phyloP scores from a whole-genome alignment of 1,284 basidiomycete species.

The Chalciporus sp. region DNA sequence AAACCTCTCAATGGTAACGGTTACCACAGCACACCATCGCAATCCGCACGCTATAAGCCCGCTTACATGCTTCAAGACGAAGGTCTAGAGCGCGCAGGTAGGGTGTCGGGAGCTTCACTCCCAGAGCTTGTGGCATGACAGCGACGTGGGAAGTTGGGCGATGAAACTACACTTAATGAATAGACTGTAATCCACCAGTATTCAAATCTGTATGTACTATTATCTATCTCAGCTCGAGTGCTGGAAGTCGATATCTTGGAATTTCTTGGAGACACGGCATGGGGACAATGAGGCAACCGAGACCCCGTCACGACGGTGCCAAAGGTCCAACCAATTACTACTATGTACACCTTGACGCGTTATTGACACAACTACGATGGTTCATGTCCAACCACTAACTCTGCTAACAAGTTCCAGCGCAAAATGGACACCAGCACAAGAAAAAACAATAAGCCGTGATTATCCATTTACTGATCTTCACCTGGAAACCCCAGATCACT shows the following conservation, averaged over 20 bases:
- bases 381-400: slow-evolving; percentile 19
- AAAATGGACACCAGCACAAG: slow-evolving; percentile 52
- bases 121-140: slow-evolving; percentile 6
- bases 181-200: neutral
- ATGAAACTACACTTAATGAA: neutral
- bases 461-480: slow-evolving; percentile 47
- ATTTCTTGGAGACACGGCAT: neutral
- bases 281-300: neutral
- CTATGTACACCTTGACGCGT: neutral
- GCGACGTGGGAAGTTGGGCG: neutral
- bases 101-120: slow-evolving; percentile 36
- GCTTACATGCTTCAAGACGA: slow-evolving; percentile 83
- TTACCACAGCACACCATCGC: slow-evolving; percentile 3
- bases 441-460: slow-evolving; percentile 49
- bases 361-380: slow-evolving; percentile 15
- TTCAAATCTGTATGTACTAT: neutral
- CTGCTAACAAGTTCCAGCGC: slow-evolving; percentile 23
- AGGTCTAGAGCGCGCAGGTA: slow-evolving; percentile 71
- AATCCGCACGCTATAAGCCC: slow-evolving; percentile 56
- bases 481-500: slow-evolving; percentile 47
- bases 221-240: neutral
- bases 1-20: slow-evolving; percentile 4
- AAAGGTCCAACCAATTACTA: neutral
- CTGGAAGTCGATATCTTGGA: neutral
- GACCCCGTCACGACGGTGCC: neutral